phyloP scores from a whole-genome alignment of 2,329 filamentous ascomycete species.

The Fusarium brevicatenulatum region DNA sequence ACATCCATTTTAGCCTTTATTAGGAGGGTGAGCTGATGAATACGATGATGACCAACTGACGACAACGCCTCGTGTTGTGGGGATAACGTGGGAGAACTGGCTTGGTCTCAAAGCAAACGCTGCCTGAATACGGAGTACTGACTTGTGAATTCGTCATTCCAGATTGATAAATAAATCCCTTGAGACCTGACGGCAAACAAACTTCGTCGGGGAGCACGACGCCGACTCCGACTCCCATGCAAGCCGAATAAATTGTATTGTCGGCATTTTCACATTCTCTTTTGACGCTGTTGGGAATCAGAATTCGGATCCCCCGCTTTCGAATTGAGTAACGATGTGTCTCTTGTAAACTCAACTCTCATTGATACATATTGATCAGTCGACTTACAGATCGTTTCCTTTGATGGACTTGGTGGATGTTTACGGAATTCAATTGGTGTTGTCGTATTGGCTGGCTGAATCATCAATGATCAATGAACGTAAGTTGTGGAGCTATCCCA shows the following conservation, averaged over 20 bases:
- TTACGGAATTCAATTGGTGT: background rate
- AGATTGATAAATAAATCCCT: background rate
- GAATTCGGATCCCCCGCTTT: conserved; percentile 8
- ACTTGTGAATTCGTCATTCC: background rate
- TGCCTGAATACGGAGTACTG: background rate
- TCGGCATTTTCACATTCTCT: background rate
- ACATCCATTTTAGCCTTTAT: background rate
- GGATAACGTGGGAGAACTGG: conserved; percentile 8
- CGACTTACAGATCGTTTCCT: background rate
- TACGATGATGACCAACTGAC: conserved; percentile 31
- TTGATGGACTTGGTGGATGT: background rate
- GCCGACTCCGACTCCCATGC: conserved; percentile 4
- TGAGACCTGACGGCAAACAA: background rate
- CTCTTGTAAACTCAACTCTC: background rate
- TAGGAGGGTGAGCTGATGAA: conserved; percentile 18
- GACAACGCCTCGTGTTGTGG: conserved; percentile 13
- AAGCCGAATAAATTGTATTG: background rate
- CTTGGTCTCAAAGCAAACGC: background rate
- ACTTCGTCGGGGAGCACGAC: conserved; percentile 3
- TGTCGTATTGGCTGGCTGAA: background rate
- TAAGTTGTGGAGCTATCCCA: background rate
- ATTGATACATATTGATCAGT: background rate
- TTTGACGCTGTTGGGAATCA: background rate
- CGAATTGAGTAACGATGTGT: conserved; percentile 1
- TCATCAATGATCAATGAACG: background rate